Evolutionary conservation across 176 grass and related monocot species (phyloP), one percentile per base, ranked within the genome.

Genomic region (Oryza nivara): DNA sequence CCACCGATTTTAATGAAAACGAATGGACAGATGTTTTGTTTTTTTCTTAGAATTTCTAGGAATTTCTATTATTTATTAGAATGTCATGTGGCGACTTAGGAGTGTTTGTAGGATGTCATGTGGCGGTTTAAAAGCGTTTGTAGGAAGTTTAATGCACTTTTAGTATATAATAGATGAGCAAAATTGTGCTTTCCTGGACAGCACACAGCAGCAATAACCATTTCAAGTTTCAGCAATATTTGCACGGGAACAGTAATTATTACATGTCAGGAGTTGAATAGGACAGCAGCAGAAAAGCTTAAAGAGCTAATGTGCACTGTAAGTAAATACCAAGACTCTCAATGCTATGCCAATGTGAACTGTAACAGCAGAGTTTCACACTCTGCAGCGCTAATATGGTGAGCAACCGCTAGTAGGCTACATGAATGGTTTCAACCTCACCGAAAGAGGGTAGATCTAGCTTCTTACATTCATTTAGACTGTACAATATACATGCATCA

Each of bases 401-500:
- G 32, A 58, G 28, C 4, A 76, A 2, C 58, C n/a, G 6, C 2
- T 7, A 63, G 36, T 16, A 76, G 15, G 16, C 30, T 58, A 9
- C 30, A 19, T 58, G 48, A 36, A 13, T 11, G 25, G 28, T 49
- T 76, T 76, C 73, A 76, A 36, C 26, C 28, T 58, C 73, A 12
- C 9, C 2, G 13, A 17, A 49, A 14, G 5, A 43, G 3, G 14
- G 9, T 36, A 66, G 15, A 38, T 65, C 58, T 67, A 65, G 51
- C 12, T 48, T 25, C 63, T 65, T 71, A 82, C 26, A 48, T 77
- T 88, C 30, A 64, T 66, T 49, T 65, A 49, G 48, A 71, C 52
- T 65, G 66, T 77, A 88, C 79, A 71, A 41, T 30, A 83, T 64
- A 64, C 60, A 83, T 25, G 71, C 84, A 86, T 22, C 65, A 52